phyloP scores from a whole-genome alignment of 352 stramenopile genomes.

The Globisporangium emineosum region DNA sequence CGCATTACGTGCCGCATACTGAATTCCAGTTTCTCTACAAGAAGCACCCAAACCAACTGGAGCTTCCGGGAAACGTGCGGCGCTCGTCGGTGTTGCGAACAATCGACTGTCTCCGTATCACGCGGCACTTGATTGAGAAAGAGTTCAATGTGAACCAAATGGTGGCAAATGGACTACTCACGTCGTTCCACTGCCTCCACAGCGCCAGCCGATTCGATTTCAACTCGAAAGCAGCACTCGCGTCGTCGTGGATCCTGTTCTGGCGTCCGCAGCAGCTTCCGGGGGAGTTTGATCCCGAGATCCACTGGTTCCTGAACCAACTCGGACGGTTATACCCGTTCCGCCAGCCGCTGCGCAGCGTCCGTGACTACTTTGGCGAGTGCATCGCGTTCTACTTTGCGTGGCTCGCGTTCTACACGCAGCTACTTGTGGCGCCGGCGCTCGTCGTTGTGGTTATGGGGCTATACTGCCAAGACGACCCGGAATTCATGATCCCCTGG shows the following conservation, averaged over 20 bases:
- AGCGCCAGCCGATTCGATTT: conserved; percentile 54
- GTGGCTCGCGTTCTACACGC: conserved; percentile 79
- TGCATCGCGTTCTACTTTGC: conserved; percentile 90
- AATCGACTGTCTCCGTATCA: conserved; percentile 53
- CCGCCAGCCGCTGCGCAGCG: conserved; percentile 66
- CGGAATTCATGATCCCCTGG: conserved; percentile 17
- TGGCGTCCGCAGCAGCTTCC: conserved; percentile 40
- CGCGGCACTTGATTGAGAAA: conserved; percentile 36
- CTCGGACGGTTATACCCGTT: conserved; percentile 43
- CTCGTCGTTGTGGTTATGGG: conserved; percentile 32
- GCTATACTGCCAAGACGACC: conserved; percentile 13
- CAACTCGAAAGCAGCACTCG: conserved; percentile 29
- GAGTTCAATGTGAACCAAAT: conserved; percentile 44
- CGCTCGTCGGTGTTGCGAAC: conserved; percentile 57
- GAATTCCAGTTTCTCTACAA: conserved; percentile 70
- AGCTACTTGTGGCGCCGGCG: conserved; percentile 57
- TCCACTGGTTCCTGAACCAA: conserved; percentile 39
- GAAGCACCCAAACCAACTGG: conserved; percentile 49
- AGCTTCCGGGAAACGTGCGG: conserved; percentile 33
- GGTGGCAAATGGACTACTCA: conserved; percentile 25
- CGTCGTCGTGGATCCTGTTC: conserved; percentile 51
- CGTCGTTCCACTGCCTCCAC: conserved; percentile 45
- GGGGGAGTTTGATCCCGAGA: conserved; percentile 34
- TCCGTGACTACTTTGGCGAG: conserved; percentile 89
- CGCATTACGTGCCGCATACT: conserved; percentile 37